Base-by-base conservation (phyloP, 257 asterid species). In the Solanum ossicruentum region DNA sequence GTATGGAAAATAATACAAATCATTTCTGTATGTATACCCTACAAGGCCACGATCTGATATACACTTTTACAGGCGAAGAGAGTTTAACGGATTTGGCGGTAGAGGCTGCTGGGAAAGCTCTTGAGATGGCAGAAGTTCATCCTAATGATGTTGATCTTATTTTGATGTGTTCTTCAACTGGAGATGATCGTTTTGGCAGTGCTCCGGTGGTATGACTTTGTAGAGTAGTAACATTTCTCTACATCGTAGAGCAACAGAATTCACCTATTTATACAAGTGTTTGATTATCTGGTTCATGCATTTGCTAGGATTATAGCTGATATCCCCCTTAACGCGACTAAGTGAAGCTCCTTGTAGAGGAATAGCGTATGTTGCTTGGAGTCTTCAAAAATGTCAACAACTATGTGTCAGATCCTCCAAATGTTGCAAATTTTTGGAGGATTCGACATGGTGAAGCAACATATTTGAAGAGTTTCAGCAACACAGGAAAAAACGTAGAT, bases 21-120 rank as follows among this genome's bases (percentile, higher is more conserved):
- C 12, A 66, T 66, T 45, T 32, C 21, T 3, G 13, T 9, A 36
- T 32, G 5, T 23, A 18, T 45, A 72, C 28, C 23, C 17, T 5
- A 26, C 17, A 10, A 9, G 47, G 47, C 12, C 8, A n/a, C 8
- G 2, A 39, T 81, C 67, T 60, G 67, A 65, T 47, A 20, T 84
- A 56, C 82, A 49, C 82, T 86, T 82, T 81, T 89, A 85, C 90
- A 93, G 99, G 95, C 32, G 87, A 90, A 84, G 98, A 94, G 72
- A 94, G 90, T 86, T 89, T 95, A 87, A 91, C 88, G 11, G 91
- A 75, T 82, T 89, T 95, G 45, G 94, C 95, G 79, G 90, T 85
- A 69, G 98, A 94, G 88, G 98, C 97, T 11, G 92, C 97, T 20
- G 84, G 75, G 88, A 93, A 92, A 90, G 99, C 99, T 92, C 98